Base-by-base conservation (phyloP, 2,329 filamentous ascomycete species). In the Nigrospora oryzae region DNA sequence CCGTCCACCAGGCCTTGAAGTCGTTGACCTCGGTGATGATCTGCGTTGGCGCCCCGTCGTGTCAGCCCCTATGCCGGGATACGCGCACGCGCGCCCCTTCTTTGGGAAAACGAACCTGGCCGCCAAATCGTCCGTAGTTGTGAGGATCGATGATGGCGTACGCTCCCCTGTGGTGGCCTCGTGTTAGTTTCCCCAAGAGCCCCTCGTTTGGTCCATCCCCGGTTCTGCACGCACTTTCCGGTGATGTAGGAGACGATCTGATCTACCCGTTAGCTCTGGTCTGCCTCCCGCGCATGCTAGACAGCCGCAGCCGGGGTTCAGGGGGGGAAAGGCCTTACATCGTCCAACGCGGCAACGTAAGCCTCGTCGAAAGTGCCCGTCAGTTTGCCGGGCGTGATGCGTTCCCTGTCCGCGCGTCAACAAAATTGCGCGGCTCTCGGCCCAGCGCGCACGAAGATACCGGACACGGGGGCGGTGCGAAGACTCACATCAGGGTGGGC, bases 101-200 rank as follows among this genome's bases (percentile, higher is more conserved):
- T 2, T 7, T 2, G 23, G 23, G 7, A 28, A 28, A 28, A 28
- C 23, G 23, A 28, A 28, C 23, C 23, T 62, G 59, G 51, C 58
- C 63, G 58, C 74, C 71, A 60, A 74, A 79, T 44, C 74, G 71
- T 28, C 72, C 79, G 51, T 70, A 83, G 68, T 83, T 83, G 60
- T 83, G 80, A 5, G 79, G 75, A 53, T 83, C 77, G 23, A 79
- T 53, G 39, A 79, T 59, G 2, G 74, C 75, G 53, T 75, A 71
- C 8, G 67, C 69, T 16, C 73, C 74, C 16, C 41, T 36, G 32
- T 28, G 23, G 23, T 28, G 23, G 23, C 7, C 23, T 10, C 23
- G 23, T 7, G 23, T 28, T 7, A 28, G 23, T 28, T 28, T 28
- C 23, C 8, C 8, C 8, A 5, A 10, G 23, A 28, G 23, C 23